Evolutionary conservation across 2,329 filamentous ascomycete genomes (phyloP).

Genomic region (Penicillium sp.): DNA sequence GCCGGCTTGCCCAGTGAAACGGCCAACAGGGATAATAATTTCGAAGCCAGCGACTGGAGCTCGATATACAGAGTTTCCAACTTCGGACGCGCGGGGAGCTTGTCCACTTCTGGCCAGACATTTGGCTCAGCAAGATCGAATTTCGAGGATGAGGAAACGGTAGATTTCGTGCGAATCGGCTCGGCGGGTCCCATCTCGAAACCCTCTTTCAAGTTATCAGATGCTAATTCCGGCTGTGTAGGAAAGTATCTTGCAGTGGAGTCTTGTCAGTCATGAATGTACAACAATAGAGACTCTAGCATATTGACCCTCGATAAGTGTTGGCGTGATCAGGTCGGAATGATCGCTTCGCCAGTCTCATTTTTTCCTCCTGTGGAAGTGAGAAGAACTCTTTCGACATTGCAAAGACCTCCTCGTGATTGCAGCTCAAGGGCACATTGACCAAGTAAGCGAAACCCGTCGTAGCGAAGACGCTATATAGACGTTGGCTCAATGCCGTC

Average conservation of each 20-base stretch:
- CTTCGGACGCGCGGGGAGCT: constrained; percentile 23
- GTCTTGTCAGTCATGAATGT: not conserved
- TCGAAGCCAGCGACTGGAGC: constrained; percentile 39
- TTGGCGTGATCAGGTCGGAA: constrained; percentile 42
- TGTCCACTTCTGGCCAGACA: constrained; percentile 35
- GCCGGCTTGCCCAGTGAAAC: constrained; percentile 38
- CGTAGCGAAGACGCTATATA: constrained; percentile 46
- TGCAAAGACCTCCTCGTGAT: constrained; percentile 44
- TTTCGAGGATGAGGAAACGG: constrained; percentile 14
- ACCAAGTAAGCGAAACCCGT: constrained; percentile 49
- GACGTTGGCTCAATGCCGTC: constrained; percentile 32
- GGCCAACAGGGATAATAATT: constrained; percentile 42
- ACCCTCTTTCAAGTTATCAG: constrained; percentile 48
- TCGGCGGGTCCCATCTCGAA: constrained; percentile 45
- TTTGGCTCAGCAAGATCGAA: constrained; percentile 44
- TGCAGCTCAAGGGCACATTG: constrained; percentile 43
- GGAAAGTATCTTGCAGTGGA: constrained; percentile 44
- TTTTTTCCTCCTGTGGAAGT: constrained; percentile 37
- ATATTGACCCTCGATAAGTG: constrained; percentile 43
- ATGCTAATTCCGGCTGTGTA: constrained; percentile 36
- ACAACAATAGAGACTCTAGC: not conserved
- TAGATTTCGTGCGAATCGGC: constrained; percentile 4
- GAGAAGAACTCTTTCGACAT: constrained; percentile 43
- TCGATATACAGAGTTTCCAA: constrained; percentile 42
- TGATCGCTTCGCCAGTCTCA: constrained; percentile 43